Percentiles rank a stretch among this genome's conserved stretches.
Evolutionary conservation across 2,329 filamentous ascomycete species (phyloP).

Genomic region (Neonectria punicea): DNA sequence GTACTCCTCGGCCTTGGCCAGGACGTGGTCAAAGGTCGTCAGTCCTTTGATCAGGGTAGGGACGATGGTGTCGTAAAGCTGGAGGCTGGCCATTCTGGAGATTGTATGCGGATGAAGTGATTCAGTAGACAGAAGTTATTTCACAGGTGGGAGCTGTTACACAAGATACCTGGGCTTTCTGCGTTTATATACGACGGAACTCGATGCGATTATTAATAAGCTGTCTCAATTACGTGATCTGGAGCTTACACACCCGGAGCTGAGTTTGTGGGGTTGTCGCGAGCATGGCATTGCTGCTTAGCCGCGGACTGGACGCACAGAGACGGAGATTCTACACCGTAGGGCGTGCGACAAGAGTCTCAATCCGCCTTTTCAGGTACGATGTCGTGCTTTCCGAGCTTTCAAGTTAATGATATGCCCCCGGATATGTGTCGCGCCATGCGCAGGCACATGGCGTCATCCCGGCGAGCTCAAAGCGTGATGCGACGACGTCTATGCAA

Average conservation of each 20-base stretch:
- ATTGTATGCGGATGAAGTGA: background rate
- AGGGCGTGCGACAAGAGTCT: constrained; percentile 6
- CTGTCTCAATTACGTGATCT: constrained; percentile 20
- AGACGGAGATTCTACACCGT: constrained; percentile 8
- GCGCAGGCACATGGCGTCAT: constrained; percentile 24
- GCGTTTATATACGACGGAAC: constrained; percentile 10
- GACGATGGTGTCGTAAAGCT: constrained; percentile 31
- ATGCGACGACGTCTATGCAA: background rate
- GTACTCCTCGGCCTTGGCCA: constrained; percentile 33
- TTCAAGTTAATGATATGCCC: background rate
- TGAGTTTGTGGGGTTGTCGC: constrained; percentile 5
- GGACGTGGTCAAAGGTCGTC: constrained; percentile 30
- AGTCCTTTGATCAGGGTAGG: constrained; percentile 30
- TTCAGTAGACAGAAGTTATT: background rate
- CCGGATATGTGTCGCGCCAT: constrained; percentile 11
- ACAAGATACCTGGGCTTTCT: background rate
- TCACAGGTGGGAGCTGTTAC: background rate
- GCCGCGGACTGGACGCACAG: background rate
- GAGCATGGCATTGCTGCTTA: background rate
- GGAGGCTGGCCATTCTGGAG: constrained; percentile 24
- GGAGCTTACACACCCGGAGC: background rate
- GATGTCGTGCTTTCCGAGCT: constrained; percentile 23
- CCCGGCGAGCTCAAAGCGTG: background rate
- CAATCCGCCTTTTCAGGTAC: background rate
- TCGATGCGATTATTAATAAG: background rate